phyloP scores from a whole-genome alignment of 495 filamentous ascomycete species.

The Penicillium bovifimosum region DNA sequence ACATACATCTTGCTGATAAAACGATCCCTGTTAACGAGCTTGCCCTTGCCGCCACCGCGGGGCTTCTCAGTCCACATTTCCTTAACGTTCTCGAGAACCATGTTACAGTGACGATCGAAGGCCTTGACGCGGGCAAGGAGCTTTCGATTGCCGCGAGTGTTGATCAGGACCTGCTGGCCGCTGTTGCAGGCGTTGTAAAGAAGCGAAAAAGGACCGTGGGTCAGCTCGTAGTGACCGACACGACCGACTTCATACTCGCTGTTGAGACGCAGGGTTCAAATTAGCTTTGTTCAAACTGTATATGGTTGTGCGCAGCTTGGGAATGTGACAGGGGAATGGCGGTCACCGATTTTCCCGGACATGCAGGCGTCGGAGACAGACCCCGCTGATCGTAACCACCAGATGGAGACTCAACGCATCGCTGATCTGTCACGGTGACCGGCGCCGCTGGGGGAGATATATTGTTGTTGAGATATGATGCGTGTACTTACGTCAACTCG shows the following conservation, averaged over 20 bases:
- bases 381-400: slow-evolving; percentile 7
- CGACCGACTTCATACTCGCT: slow-evolving; percentile 87
- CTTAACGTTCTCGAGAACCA: slow-evolving; percentile 97
- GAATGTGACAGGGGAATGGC: slow-evolving; percentile 13
- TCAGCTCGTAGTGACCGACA: slow-evolving; percentile 88
- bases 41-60: slow-evolving; percentile 80
- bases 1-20: slow-evolving; percentile 98
- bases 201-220: slow-evolving; percentile 79
- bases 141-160: slow-evolving; percentile 84
- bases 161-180: slow-evolving; percentile 80
- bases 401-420: slow-evolving; percentile 4
- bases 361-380: slow-evolving; percentile 5
- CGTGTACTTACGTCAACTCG: slow-evolving; percentile 67
- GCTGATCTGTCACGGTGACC: neutral
- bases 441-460: neutral
- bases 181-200: slow-evolving; percentile 65
- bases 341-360: slow-evolving; percentile 8
- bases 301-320: slow-evolving; percentile 15
- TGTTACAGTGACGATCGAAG: slow-evolving; percentile 93
- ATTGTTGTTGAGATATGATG: neutral
- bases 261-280: slow-evolving; percentile 13
- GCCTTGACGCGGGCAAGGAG: slow-evolving; percentile 75
- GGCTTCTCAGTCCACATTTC: slow-evolving; percentile 99
- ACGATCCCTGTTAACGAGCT: slow-evolving; percentile 92
- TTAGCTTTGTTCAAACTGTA: slow-evolving; percentile 21